Conservation (phyloP, 495 filamentous ascomycete genomes). For the Rhypophila decipiens region DNA sequence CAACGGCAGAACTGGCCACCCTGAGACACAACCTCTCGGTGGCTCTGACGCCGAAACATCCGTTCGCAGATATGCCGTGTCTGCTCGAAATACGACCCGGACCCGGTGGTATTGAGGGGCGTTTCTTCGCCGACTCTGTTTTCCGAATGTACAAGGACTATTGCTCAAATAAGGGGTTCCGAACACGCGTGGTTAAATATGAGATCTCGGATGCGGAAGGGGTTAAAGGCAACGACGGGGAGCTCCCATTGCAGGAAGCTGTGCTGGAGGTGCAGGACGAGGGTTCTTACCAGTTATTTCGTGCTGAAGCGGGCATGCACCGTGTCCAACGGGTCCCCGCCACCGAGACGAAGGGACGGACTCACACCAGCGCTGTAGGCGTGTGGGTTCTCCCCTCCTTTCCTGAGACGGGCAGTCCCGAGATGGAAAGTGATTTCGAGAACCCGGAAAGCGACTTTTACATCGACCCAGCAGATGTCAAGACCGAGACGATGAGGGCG, state of each 20-base stretch:
- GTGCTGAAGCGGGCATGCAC: constrained; percentile 89
- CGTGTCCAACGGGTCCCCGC: constrained; percentile 87
- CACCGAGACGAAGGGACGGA: constrained; percentile 83
- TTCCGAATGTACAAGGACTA: constrained; percentile 84
- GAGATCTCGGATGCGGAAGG: constrained; percentile 52
- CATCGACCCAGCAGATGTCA: constrained; percentile 78
- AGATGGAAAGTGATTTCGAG: constrained; percentile 53
- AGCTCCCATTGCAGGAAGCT: constrained; percentile 68
- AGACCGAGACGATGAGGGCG: constrained; percentile 83
- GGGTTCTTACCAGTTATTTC: constrained; percentile 72
- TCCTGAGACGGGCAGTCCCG: constrained; percentile 46
- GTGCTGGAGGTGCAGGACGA: constrained; percentile 74
- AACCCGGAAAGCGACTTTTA: constrained; percentile 89
- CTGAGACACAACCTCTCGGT: constrained; percentile 61
- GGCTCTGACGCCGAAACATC: constrained; percentile 78
- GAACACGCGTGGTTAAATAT: constrained; percentile 43
- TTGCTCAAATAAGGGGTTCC: constrained; percentile 53
- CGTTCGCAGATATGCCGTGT: constrained; percentile 89
- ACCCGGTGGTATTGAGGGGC: constrained; percentile 87
- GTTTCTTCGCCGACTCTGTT: constrained; percentile 79
- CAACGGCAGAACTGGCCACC: constrained; percentile 49
- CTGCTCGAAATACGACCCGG: constrained; percentile 88
- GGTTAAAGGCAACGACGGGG: constrained; percentile 47
- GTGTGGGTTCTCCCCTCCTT: constrained; percentile 89
- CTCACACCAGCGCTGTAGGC: constrained; percentile 85